Percentiles rank a stretch among this genome's conserved stretches.
These are phyloP conservation scores for Fusarium anguioides DNA, from an alignment of 2,329 filamentous ascomycete species.

Conservation along the genomic window DNA sequence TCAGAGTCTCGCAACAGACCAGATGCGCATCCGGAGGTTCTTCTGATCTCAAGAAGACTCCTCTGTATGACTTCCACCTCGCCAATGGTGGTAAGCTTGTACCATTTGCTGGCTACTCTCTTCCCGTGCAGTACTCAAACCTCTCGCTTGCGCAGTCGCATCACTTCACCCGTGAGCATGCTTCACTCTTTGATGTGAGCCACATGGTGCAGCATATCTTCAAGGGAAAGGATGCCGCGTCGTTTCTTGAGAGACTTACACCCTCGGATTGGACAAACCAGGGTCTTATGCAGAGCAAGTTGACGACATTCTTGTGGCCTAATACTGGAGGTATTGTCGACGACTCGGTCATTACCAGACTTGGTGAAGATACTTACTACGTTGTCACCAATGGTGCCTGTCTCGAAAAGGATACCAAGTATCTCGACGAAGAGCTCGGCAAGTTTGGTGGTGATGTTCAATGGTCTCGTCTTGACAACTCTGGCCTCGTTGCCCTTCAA, in stretches of 20 bases:
- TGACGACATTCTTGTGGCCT: slow-evolving; percentile 86
- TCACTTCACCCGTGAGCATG: slow-evolving; percentile 86
- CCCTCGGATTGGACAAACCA: slow-evolving; percentile 78
- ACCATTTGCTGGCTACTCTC: slow-evolving; percentile 91
- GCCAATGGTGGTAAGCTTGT: slow-evolving; percentile 91
- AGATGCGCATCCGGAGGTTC: slow-evolving; percentile 46
- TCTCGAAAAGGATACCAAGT: slow-evolving; percentile 86
- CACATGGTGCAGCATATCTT: slow-evolving; percentile 97
- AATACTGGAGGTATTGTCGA: slow-evolving; percentile 91
- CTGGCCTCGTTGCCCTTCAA: slow-evolving; percentile 88
- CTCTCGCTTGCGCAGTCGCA: slow-evolving; percentile 86
- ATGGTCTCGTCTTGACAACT: slow-evolving; percentile 77
- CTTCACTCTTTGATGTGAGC: slow-evolving; percentile 93
- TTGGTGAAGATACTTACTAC: slow-evolving; percentile 82
- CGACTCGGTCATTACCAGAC: slow-evolving; percentile 88
- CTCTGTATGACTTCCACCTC: slow-evolving; percentile 82
- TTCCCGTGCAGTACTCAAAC: slow-evolving; percentile 90
- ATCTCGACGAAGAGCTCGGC: slow-evolving; percentile 76
- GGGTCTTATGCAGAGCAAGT: slow-evolving; percentile 75
- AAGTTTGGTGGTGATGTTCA: slow-evolving; percentile 64
- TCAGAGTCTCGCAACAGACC: slow-evolving; percentile 37
- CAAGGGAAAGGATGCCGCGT: slow-evolving; percentile 80
- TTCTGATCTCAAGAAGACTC: slow-evolving; percentile 68
- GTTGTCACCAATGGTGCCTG: slow-evolving; percentile 96
- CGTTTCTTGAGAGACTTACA: slow-evolving; percentile 86